A percentile compares a stretch with the other conserved stretches of the same genome.
Conservation (phyloP, 345 rosid genomes). For the Anacardium occidentale region DNA sequence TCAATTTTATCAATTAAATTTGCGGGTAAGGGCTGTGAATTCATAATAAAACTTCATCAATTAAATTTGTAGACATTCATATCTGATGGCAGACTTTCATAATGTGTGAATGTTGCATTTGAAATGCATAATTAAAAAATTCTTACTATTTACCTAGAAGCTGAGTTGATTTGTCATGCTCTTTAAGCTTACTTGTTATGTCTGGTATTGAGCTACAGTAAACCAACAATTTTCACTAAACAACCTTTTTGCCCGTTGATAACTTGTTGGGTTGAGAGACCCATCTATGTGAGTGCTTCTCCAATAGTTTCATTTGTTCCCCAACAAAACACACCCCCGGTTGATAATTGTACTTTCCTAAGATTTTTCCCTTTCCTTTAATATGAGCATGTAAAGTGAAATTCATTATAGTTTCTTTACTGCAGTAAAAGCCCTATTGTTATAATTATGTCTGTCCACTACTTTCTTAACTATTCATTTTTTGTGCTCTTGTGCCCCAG, state of each 20-base stretch:
- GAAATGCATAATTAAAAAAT: too few relatives aligned
- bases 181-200: not conserved
- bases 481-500: not conserved
- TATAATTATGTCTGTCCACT: not conserved
- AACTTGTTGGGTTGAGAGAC: too few relatives aligned
- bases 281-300: not conserved
- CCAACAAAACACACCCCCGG: too few relatives aligned
- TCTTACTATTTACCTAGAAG: not conserved
- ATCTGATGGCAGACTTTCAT: not conserved
- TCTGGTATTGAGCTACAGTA: not conserved
- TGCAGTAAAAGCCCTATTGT: not conserved
- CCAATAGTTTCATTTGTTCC: not conserved
- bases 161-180: not conserved
- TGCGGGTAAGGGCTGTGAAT: not conserved
- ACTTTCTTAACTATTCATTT: not conserved
- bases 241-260: not conserved
- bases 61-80: not conserved
- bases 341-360: not conserved
- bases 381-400: not conserved
- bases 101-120: not conserved
- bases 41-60: not conserved
- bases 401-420: not conserved
- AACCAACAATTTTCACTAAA: not conserved
- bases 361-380: not conserved
- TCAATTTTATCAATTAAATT: not conserved